Base-by-base conservation (phyloP, 1,284 basidiomycete species). In the Boletus semigastroideus region DNA sequence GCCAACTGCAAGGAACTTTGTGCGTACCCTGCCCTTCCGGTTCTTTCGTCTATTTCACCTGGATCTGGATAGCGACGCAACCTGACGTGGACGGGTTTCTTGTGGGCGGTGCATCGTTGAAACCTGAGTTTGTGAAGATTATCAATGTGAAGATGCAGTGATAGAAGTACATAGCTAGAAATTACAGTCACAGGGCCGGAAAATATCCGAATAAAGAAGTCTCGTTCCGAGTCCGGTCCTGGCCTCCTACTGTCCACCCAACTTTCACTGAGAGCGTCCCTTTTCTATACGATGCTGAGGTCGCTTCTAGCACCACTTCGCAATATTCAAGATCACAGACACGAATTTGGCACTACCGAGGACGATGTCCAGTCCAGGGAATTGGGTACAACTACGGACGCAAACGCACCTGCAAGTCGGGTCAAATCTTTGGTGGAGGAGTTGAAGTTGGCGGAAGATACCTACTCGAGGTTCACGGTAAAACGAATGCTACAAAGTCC, bases 51-150 rank as follows among this genome's bases (percentile, higher is more conserved):
- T 2, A 42, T 33, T 33, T 19, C 12, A 4, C 8, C 4, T 22
- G 37, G 8, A 8, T 31, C 28, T 50, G 43, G 48, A 37, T 55
- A 94, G 92, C 84, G 43, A 70, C 68, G 4, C 87, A 92, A 67
- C 75, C 77, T 11, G 95, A 98, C 72, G 90, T 99, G 53, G 95
- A 98, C 71, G 96, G 96, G n/a, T 98, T 98, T 88, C 86, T 99
- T 59, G 97, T 99, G 36, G 97, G 97, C 38, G 96, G 96, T 28
- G 96, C 97, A 34, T 96, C 93, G 38, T 82, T 99, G 73, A 99
- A 99, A 78, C 95, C 96, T 55, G 95, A 98, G 73, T 96, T 98
- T 63, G 84, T 90, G 53, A 78, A 98, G 57, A 98, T 98, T 69
- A 84, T 94, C 80, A 96, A 96, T 69, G 78, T 20, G 36, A 82